These are phyloP conservation scores for Annona squamosa DNA, from an alignment of 164 flowering plant genomes.

Conservation along the genomic window DNA sequence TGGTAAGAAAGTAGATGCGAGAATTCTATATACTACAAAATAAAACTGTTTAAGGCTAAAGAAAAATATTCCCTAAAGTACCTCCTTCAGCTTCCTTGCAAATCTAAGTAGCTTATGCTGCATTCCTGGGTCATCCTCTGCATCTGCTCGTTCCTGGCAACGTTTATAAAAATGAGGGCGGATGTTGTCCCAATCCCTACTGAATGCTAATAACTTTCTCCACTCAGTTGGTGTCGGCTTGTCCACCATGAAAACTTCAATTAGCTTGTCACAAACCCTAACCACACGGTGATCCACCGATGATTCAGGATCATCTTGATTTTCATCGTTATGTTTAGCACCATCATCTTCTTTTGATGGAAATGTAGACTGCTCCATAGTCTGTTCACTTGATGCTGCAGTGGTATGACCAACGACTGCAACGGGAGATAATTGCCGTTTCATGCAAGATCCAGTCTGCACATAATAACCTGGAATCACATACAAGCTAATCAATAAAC, in stretches of 20 bases:
- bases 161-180: constrained; percentile 67
- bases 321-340: constrained; percentile 8
- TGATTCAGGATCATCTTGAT: constrained; percentile 8
- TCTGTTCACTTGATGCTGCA: constrained; percentile 23
- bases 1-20: background rate
- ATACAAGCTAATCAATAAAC: constrained; percentile 5
- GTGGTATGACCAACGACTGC: constrained; percentile 31
- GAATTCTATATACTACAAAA: background rate
- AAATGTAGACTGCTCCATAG: constrained; percentile 14
- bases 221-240: constrained; percentile 83
- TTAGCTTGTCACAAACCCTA: constrained; percentile 72
- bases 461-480: constrained; percentile 12
- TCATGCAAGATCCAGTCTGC: constrained; percentile 5
- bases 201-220: constrained; percentile 82
- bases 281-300: constrained; percentile 44
- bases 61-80: constrained; percentile 8
- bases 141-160: constrained; percentile 71
- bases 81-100: constrained; percentile 82
- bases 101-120: constrained; percentile 64
- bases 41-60: no score
- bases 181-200: constrained; percentile 62
- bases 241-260: constrained; percentile 89
- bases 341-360: constrained; percentile 11
- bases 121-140: constrained; percentile 65
- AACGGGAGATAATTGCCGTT: constrained; percentile 9